Conservation (phyloP, 2,329 filamentous ascomycete species). For the Neoarthrinium moseri region DNA sequence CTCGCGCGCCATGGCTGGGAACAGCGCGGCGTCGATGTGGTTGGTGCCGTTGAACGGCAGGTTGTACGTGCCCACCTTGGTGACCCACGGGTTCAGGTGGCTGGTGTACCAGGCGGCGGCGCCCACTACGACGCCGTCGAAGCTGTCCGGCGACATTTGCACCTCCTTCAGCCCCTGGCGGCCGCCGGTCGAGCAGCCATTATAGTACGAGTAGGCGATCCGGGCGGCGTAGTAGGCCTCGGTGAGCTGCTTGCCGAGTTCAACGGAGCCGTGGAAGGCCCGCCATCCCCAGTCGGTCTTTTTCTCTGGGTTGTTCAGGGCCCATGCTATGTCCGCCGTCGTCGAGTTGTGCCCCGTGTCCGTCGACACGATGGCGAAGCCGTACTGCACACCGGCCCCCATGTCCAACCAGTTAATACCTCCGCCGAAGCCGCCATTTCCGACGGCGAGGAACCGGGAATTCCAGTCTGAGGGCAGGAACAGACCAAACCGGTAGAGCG, state of each 20-base stretch:
- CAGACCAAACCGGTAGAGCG: constrained; percentile 29
- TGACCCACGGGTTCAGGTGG: constrained; percentile 41
- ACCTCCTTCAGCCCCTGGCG: constrained; percentile 56
- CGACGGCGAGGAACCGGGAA: constrained; percentile 27
- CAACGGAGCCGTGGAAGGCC: constrained; percentile 47
- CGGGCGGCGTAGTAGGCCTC: constrained; percentile 46
- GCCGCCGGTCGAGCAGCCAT: constrained; percentile 59
- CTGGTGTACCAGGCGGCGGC: constrained; percentile 50
- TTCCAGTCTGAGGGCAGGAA: constrained; percentile 32
- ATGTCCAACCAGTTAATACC: constrained; percentile 31
- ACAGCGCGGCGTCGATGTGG: constrained; percentile 44
- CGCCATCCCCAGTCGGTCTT: constrained; percentile 38
- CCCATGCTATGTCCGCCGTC: constrained; percentile 33
- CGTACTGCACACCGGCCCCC: constrained; percentile 42
- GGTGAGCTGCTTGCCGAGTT: constrained; percentile 43
- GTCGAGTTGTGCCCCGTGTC: constrained; percentile 41
- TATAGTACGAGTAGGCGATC: constrained; percentile 50
- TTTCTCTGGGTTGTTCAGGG: constrained; percentile 31
- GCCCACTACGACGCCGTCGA: constrained; percentile 56
- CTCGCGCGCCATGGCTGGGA: constrained; percentile 36
- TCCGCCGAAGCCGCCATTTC: constrained; percentile 31
- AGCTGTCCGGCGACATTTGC: constrained; percentile 51
- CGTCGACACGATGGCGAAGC: constrained; percentile 41
- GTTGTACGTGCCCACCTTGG: constrained; percentile 46
- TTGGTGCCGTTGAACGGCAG: constrained; percentile 40